A percentile compares a stretch with the other conserved stretches of the same genome.
phyloP scores from a whole-genome alignment of 805 yeast genomes.

The Lachancea quebecensis region DNA sequence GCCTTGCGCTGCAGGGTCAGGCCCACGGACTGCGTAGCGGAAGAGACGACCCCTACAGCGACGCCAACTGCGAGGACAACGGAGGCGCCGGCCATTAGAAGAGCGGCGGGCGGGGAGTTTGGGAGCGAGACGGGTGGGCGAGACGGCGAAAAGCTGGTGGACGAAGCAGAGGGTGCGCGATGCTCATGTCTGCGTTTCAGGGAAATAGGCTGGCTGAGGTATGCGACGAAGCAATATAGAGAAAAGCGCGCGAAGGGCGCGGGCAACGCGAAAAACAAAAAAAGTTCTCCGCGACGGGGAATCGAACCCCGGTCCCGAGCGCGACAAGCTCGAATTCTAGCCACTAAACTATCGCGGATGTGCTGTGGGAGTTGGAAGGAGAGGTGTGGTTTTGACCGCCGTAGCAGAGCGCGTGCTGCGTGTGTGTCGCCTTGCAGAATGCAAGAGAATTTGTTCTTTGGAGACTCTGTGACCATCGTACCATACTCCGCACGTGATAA shows the following conservation, averaged over 20 bases:
- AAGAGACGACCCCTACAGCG: conserved; percentile 62
- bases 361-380: background rate
- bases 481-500: no score
- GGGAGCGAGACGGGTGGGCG: background rate
- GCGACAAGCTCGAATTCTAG: conserved; percentile 11
- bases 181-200: background rate
- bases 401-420: no score
- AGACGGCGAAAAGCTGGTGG: background rate
- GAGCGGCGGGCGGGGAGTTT: background rate
- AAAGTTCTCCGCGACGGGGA: conserved; percentile 10
- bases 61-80: conserved; percentile 47
- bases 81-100: conserved; percentile 3
- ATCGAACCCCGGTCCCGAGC: conserved; percentile 11
- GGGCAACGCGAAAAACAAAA: background rate
- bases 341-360: conserved; percentile 11
- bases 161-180: no score
- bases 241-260: no score
- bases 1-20: conserved; percentile 68
- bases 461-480: no score
- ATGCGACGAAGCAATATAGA: background rate
- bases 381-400: background rate
- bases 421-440: no score
- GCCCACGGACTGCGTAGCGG: conserved; percentile 76
- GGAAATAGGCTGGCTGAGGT: background rate
- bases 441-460: no score